These are phyloP conservation scores for Saccharomyces hybrid DNA, from an alignment of 1,139 yeast genomes.

Conservation along the genomic window DNA sequence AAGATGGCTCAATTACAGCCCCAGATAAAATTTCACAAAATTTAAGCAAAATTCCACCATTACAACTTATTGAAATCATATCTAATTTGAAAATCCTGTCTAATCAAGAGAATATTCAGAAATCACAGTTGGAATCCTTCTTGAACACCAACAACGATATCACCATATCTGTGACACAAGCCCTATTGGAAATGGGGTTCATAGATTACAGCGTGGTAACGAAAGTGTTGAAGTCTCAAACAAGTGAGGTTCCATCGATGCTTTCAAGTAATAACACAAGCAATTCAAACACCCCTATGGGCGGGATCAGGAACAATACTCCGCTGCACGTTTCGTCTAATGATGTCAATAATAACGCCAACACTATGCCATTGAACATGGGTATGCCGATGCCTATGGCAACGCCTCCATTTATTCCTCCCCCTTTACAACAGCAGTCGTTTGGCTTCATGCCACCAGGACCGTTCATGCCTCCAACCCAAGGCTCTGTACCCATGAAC, in stretches of 20 bases:
- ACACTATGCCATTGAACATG: background rate
- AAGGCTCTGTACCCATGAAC: background rate
- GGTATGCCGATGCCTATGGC: conserved; percentile 1
- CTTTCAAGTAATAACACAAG: background rate
- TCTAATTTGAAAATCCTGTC: conserved; percentile 51
- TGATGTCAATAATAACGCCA: background rate
- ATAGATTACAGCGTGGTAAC: conserved; percentile 57
- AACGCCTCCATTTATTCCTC: background rate
- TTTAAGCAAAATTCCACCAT: conserved; percentile 57
- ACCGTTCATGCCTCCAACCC: background rate
- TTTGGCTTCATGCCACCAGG: conserved; percentile 1
- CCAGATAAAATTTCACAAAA: conserved; percentile 39
- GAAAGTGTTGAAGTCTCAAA: conserved; percentile 32
- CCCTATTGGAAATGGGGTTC: conserved; percentile 68
- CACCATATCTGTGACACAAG: conserved; percentile 63
- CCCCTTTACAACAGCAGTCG: background rate
- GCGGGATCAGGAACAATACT: conserved; percentile 7
- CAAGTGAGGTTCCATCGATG: background rate
- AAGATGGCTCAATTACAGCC: conserved; percentile 5
- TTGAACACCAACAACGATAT: conserved; percentile 51
- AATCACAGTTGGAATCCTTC: conserved; percentile 38
- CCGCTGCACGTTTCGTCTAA: background rate
- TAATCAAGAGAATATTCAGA: conserved; percentile 46
- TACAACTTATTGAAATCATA: conserved; percentile 57
- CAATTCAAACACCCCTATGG: conserved; percentile 6